phyloP scores from a whole-genome alignment of 2,329 filamentous ascomycete genomes.

The Aureobasidium sp. region DNA sequence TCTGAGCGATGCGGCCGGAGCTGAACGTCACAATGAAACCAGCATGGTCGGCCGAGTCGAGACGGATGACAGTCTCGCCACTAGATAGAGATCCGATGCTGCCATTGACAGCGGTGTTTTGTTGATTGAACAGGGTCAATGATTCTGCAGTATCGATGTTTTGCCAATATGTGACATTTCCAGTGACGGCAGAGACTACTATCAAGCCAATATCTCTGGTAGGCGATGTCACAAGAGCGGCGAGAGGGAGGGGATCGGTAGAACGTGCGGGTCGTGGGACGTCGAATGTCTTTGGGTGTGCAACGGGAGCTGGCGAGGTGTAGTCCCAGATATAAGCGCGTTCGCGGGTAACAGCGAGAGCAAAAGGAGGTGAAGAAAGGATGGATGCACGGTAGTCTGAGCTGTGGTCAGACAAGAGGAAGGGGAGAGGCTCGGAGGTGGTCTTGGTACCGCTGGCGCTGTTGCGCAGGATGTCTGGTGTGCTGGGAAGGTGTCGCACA shows the following conservation, averaged over 20 bases:
- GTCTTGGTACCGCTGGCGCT: slow-evolving; percentile 16
- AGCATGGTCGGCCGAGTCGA: slow-evolving; percentile 77
- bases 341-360: slow-evolving; percentile 70
- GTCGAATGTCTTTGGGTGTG: slow-evolving; percentile 72
- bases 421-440: neutral
- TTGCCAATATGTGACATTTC: slow-evolving; percentile 91
- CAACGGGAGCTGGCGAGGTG: slow-evolving; percentile 52
- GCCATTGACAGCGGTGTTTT: slow-evolving; percentile 71
- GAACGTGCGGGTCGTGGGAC: slow-evolving; percentile 65
- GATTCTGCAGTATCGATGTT: slow-evolving; percentile 84
- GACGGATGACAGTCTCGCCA: slow-evolving; percentile 67
- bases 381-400: slow-evolving; percentile 34
- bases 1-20: slow-evolving; percentile 76
- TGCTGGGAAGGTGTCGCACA: slow-evolving; percentile 74
- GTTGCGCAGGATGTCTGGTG: slow-evolving; percentile 45
- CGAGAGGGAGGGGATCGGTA: slow-evolving; percentile 70
- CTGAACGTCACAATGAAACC: slow-evolving; percentile 83
- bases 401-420: neutral
- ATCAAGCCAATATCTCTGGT: slow-evolving; percentile 76
- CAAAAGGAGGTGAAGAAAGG: slow-evolving; percentile 60
- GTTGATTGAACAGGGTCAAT: slow-evolving; percentile 74
- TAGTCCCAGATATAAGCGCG: slow-evolving; percentile 92
- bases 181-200: slow-evolving; percentile 73
- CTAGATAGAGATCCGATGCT: slow-evolving; percentile 65
- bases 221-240: slow-evolving; percentile 72